Conservation (phyloP, 78 protist genomes). For the Goniomonas avonlea region DNA sequence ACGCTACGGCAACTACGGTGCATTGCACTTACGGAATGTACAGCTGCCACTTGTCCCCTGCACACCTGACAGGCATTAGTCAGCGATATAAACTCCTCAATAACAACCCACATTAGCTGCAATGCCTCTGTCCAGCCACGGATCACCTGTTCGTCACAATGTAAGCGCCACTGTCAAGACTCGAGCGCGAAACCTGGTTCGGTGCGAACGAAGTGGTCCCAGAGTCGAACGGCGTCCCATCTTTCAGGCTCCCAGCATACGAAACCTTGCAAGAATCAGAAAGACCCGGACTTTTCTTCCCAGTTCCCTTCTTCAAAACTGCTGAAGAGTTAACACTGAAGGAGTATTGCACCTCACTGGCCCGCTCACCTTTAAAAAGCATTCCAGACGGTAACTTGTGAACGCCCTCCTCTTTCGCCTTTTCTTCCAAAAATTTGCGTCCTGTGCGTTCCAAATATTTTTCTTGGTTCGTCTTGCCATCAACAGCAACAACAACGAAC, state of each 20-base stretch:
- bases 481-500: too few species aligned
- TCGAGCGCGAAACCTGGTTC: not conserved
- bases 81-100: too few species aligned
- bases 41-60: conserved; percentile 24
- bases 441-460: too few species aligned
- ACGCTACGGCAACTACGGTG: too few species aligned
- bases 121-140: conserved; percentile 20
- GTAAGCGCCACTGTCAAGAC: too few species aligned
- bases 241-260: not conserved
- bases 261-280: conserved; percentile 1
- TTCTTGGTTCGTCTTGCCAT: too few species aligned
- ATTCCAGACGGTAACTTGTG: not conserved
- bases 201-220: conserved; percentile 21
- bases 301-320: not conserved
- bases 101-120: conserved; percentile 26
- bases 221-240: conserved; percentile 10
- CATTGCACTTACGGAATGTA: conserved; percentile 13
- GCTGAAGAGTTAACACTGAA: not conserved
- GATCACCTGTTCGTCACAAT: not conserved
- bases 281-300: not conserved
- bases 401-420: not conserved
- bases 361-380: not conserved
- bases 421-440: not conserved
- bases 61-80: too few species aligned
- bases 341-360: not conserved